A percentile compares a stretch with the other conserved stretches of the same genome.
phyloP scores from a whole-genome alignment of 2,329 filamentous ascomycete species.

The Aspergillus niger region DNA sequence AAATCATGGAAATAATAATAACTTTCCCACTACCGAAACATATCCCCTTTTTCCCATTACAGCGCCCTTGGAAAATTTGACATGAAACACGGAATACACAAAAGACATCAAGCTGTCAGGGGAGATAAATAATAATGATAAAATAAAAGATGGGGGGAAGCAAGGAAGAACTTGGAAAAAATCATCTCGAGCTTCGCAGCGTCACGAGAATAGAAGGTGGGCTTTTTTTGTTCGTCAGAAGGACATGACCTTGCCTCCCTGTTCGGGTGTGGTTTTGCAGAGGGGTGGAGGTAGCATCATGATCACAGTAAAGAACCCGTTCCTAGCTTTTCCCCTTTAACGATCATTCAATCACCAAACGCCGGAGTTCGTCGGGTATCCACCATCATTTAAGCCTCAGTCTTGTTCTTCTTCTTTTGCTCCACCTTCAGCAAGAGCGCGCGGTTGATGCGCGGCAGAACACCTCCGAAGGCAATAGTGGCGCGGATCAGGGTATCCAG shows the following conservation, averaged over 20 bases:
- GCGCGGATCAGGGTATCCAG: conserved; percentile 95
- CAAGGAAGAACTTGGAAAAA: conserved; percentile 20
- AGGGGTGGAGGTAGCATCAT: conserved; percentile 5
- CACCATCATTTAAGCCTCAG: conserved; percentile 35
- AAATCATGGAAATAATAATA: conserved; percentile 12
- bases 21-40: conserved; percentile 39
- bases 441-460: conserved; percentile 97
- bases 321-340: conserved; percentile 21
- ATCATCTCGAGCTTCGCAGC: conserved; percentile 27
- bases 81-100: conserved; percentile 14
- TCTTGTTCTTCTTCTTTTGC: conserved; percentile 88
- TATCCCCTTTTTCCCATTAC: conserved; percentile 42
- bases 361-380: conserved; percentile 28
- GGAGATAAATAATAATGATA: conserved; percentile 12
- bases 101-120: conserved; percentile 9
- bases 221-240: background rate
- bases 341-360: conserved; percentile 29
- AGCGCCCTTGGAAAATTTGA: conserved; percentile 38
- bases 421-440: conserved; percentile 93
- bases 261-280: too few species aligned
- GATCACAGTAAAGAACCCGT: conserved; percentile 19
- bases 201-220: conserved; percentile 24
- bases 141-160: conserved; percentile 18
- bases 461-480: conserved; percentile 97
- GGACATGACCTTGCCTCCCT: conserved; percentile 2